Evolutionary conservation across 768 basidiomycete species (phyloP), one percentile per base, ranked within the genome.

Genomic region (Leccinellum luteum): DNA sequence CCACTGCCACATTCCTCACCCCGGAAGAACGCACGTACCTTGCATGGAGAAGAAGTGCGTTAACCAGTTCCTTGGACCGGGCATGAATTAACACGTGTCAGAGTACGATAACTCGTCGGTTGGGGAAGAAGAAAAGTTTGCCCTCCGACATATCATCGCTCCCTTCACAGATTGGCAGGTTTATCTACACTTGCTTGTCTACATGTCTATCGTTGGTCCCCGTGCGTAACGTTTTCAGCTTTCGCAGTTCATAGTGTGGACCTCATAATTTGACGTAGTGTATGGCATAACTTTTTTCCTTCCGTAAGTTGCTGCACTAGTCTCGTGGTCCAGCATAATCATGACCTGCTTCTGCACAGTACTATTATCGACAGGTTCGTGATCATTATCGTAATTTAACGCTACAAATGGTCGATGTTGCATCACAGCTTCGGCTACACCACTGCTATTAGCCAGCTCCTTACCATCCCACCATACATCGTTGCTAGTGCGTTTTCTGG

Each of bases 211-310:
- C 48, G 67, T 84, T 45, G 76, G 69, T 3, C 87, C 86, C 25
- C 64, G 87, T 89, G 66, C 70, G 86, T 78, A 15, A 12, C 27
- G 3, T 7, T 13, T 6, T 12, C 45, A 0, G 15, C 27, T 17
- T 47, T 31, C 21, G 9, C 31, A 9, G 41, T 43, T 19, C 19
- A 19, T 12, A 4, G 10, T 12, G n/a, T 43, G n/a, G 41, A 19
- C 12, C 41, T 43, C 19, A 43, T 43, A 43, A 19, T 19, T 19
- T 43, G 41, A 19, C 32, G 12, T 41, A 87, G 86, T 87, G 3
- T 87, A 85, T 62, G 87, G 86, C 2, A 86, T 87, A 47, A 86
- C 87, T 0, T 72, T 87, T 28, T 89, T 89, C 76, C 71, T 88
- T 31, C 86, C 86, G 83, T 87, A 66, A 64, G 86, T 78, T 3